These are phyloP conservation scores for Flaveria bidentis DNA, from an alignment of 129 eudicot species.

Conservation along the genomic window DNA sequence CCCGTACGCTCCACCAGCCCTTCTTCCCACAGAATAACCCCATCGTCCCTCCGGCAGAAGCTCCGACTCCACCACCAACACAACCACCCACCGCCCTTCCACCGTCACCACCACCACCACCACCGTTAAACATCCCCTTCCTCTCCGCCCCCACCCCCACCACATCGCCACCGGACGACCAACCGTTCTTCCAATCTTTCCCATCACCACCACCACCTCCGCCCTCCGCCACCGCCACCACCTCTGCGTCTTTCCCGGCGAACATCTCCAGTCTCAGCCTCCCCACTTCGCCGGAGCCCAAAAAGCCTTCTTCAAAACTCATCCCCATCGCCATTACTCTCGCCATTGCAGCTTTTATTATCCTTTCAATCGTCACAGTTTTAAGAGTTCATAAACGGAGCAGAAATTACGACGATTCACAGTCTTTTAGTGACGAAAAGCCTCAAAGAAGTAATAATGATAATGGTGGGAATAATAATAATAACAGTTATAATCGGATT, in stretches of 20 bases:
- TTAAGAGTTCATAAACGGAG: slow-evolving; percentile 39
- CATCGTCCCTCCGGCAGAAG: slow-evolving; percentile 24
- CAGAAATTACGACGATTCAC: slow-evolving; percentile 7
- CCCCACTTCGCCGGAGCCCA: slow-evolving; percentile 54
- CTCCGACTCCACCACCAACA: slow-evolving; percentile 34
- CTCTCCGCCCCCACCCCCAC: slow-evolving; percentile 39
- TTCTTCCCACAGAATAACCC: slow-evolving; percentile 51
- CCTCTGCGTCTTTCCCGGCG: slow-evolving; percentile 69
- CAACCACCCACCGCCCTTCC: slow-evolving; percentile 45
- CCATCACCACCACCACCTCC: slow-evolving; percentile 45
- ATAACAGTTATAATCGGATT: slow-evolving; percentile 18
- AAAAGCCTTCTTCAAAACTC: slow-evolving; percentile 56
- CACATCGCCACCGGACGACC: slow-evolving; percentile 40
- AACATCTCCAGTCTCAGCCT: slow-evolving; percentile 65
- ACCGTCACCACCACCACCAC: slow-evolving; percentile 29
- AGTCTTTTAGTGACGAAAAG: slow-evolving; percentile 30
- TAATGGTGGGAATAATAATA: background rate
- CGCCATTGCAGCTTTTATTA: slow-evolving; percentile 45
- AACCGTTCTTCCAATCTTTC: slow-evolving; percentile 37
- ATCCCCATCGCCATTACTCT: slow-evolving; percentile 49
- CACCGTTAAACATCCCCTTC: slow-evolving; percentile 34
- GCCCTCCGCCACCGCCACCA: slow-evolving; percentile 22
- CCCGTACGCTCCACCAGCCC: slow-evolving; percentile 79
- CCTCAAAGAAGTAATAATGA: slow-evolving; percentile 35
- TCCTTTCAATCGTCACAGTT: slow-evolving; percentile 35